These are phyloP conservation scores for Phialophora verrucosa DNA, from an alignment of 2,329 filamentous ascomycete species.

Conservation along the genomic window DNA sequence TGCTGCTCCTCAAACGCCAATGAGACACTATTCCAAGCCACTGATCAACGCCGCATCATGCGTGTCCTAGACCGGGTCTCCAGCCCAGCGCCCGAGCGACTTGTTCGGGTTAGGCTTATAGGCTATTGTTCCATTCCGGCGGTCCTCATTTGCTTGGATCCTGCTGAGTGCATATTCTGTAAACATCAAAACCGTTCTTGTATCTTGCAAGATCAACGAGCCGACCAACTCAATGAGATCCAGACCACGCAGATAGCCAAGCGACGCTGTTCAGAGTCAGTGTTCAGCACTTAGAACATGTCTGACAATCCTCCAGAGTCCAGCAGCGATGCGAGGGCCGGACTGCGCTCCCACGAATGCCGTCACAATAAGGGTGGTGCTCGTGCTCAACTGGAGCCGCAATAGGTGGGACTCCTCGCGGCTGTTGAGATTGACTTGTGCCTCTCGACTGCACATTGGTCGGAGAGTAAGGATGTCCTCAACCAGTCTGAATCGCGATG, in stretches of 20 bases:
- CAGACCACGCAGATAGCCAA: not conserved
- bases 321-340: not conserved
- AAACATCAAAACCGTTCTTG: not conserved
- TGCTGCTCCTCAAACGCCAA: conserved; percentile 17
- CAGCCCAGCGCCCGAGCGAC: conserved; percentile 10
- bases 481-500: conserved; percentile 24
- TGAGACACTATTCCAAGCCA: conserved; percentile 22
- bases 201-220: not conserved
- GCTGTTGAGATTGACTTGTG: conserved; percentile 32
- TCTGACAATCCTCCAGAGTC: not conserved
- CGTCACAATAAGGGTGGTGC: conserved; percentile 5
- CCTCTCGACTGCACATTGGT: conserved; percentile 27
- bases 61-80: conserved; percentile 5
- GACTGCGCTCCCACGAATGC: not conserved
- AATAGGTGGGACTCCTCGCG: conserved; percentile 26
- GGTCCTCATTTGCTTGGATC: conserved; percentile 5
- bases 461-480: conserved; percentile 1
- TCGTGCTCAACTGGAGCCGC: conserved; percentile 6
- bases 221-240: not conserved
- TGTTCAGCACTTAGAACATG: not conserved
- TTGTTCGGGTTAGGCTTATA: conserved; percentile 16
- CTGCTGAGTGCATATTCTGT: not conserved
- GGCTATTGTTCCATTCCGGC: conserved; percentile 11
- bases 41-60: conserved; percentile 24
- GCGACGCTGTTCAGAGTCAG: not conserved